Evolutionary conservation across 1,139 yeast species (phyloP).

Genomic region (Candida sp.): DNA sequence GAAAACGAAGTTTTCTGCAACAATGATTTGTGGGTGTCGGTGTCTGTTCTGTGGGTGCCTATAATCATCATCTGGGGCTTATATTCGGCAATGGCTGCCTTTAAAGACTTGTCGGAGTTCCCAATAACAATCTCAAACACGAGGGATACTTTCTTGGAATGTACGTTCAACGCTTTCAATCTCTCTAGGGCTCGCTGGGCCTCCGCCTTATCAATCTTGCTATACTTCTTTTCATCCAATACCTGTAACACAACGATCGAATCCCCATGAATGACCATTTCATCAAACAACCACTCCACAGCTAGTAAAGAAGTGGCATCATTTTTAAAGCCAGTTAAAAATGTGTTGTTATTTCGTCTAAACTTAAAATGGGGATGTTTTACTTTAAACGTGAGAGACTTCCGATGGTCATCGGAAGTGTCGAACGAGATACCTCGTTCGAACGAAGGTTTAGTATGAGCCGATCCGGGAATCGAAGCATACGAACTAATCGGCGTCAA

Average conservation of each 20-base stretch:
- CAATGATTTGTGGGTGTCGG: slow-evolving; percentile 40
- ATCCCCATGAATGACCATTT: slow-evolving; percentile 62
- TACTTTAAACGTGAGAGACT: slow-evolving; percentile 50
- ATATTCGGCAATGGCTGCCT: slow-evolving; percentile 55
- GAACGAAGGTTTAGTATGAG: slow-evolving; percentile 12
- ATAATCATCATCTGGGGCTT: slow-evolving; percentile 65
- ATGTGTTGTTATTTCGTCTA: slow-evolving; percentile 57
- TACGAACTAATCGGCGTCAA: not conserved
- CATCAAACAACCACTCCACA: slow-evolving; percentile 64
- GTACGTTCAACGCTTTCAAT: slow-evolving; percentile 46
- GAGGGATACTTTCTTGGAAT: slow-evolving; percentile 47
- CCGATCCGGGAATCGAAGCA: slow-evolving; percentile 4
- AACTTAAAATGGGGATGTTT: slow-evolving; percentile 56
- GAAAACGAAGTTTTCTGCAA: slow-evolving; percentile 48
- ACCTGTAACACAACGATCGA: slow-evolving; percentile 61
- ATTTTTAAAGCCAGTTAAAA: slow-evolving; percentile 58
- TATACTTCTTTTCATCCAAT: slow-evolving; percentile 40
- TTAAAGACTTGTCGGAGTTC: slow-evolving; percentile 53
- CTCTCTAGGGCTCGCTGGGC: slow-evolving; percentile 35
- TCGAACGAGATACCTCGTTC: slow-evolving; percentile 52
- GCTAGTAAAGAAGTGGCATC: slow-evolving; percentile 58
- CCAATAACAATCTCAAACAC: slow-evolving; percentile 64
- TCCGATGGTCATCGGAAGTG: slow-evolving; percentile 38
- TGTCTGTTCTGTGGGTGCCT: slow-evolving; percentile 49
- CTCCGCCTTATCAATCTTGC: slow-evolving; percentile 22